These are phyloP conservation scores for Amborella trichopoda DNA, from an alignment of 164 flowering plant species.

Conservation along the genomic window DNA sequence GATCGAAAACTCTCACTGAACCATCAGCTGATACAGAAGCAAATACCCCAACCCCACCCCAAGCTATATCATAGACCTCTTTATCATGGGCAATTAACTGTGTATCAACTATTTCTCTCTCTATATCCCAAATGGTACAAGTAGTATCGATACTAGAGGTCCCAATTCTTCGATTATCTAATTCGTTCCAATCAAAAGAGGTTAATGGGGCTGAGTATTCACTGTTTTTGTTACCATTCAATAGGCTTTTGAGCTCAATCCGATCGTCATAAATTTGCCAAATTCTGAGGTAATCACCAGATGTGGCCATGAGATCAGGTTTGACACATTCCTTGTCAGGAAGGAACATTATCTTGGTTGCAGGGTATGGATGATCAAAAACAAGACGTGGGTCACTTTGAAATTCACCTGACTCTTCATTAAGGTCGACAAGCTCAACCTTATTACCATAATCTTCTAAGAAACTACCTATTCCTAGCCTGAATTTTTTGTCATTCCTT, in stretches of 20 bases:
- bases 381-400: slow-evolving; percentile 37
- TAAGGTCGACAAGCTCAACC: slow-evolving; percentile 58
- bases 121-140: slow-evolving; percentile 92
- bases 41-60: slow-evolving; percentile 90
- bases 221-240: slow-evolving; percentile 45
- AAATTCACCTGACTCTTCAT: slow-evolving; percentile 34
- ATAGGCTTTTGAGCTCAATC: slow-evolving; percentile 24
- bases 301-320: slow-evolving; percentile 24
- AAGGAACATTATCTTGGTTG: slow-evolving; percentile 71
- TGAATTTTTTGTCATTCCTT: slow-evolving; percentile 9
- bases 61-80: slow-evolving; percentile 94
- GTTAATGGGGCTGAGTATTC: slow-evolving; percentile 57
- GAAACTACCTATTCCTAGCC: slow-evolving; percentile 69
- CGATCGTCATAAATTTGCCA: slow-evolving; percentile 40
- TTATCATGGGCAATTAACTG: slow-evolving; percentile 94
- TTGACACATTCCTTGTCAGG: slow-evolving; percentile 15
- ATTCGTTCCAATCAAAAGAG: slow-evolving; percentile 60
- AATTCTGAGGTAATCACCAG: slow-evolving; percentile 68
- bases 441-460: slow-evolving; percentile 61
- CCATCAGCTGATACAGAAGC: slow-evolving; percentile 96
- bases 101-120: slow-evolving; percentile 61
- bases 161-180: slow-evolving; percentile 47
- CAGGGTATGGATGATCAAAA: slow-evolving; percentile 74
- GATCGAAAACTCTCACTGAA: slow-evolving; percentile 78
- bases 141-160: slow-evolving; percentile 92